Percentiles rank a stretch among this genome's conserved stretches.
phyloP scores from a whole-genome alignment of 352 stramenopile species.

The Aphanomyces stellatus region DNA sequence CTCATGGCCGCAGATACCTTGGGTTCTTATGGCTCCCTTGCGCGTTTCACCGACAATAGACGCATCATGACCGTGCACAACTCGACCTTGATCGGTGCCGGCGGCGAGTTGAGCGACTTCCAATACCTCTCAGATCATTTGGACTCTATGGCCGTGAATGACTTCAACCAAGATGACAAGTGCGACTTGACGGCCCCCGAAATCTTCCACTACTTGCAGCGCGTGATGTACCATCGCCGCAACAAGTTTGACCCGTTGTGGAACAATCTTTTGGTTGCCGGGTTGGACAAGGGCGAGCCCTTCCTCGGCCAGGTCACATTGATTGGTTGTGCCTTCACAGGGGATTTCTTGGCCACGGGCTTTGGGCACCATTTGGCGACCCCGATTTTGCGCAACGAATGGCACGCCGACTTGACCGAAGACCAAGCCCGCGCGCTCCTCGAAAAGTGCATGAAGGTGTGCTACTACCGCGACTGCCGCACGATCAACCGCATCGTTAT shows the following conservation, averaged over 20 bases:
- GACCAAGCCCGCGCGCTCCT: constrained; percentile 90
- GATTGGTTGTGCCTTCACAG: constrained; percentile 96
- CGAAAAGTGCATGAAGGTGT: constrained; percentile 96
- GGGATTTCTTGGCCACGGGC: constrained; percentile 95
- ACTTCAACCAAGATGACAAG: constrained; percentile 93
- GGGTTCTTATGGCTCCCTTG: constrained; percentile 95
- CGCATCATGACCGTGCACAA: constrained; percentile 81
- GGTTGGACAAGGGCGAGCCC: constrained; percentile 82
- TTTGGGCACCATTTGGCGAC: constrained; percentile 96
- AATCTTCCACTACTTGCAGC: constrained; percentile 96
- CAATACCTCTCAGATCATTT: constrained; percentile 94
- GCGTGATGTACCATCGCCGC: constrained; percentile 97
- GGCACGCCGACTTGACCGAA: constrained; percentile 89
- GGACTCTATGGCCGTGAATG: constrained; percentile 89
- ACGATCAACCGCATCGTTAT: constrained; percentile 98
- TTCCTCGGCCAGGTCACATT: constrained; percentile 97
- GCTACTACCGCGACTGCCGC: constrained; percentile 98
- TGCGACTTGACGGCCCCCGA: constrained; percentile 91
- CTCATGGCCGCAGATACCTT: constrained; percentile 98
- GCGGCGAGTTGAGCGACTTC: constrained; percentile 97
- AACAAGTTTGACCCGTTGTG: constrained; percentile 99
- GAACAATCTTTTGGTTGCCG: constrained; percentile 97
- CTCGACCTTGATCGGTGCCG: constrained; percentile 91
- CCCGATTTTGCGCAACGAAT: constrained; percentile 94
- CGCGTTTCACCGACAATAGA: constrained; percentile 94